Evolutionary conservation across 1,284 basidiomycete species (phyloP).

Genomic region (Naganishia sp.): DNA sequence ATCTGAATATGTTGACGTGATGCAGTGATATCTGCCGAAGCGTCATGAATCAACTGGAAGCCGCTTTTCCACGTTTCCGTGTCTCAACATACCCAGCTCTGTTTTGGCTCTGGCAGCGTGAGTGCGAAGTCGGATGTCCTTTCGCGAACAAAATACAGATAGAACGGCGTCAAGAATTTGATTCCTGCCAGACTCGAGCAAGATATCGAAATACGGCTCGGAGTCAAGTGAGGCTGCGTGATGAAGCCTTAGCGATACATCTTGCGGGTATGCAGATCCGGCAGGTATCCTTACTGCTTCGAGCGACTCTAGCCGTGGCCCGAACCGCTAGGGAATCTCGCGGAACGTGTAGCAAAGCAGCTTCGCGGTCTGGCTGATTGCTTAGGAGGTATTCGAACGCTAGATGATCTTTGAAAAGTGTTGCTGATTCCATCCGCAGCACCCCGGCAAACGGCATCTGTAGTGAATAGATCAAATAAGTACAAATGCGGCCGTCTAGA

Average conservation of each 20-base stretch:
- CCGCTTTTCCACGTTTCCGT: no score
- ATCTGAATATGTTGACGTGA: slow-evolving; percentile 15
- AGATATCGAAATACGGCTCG: slow-evolving; percentile 20
- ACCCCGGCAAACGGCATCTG: slow-evolving; percentile 37
- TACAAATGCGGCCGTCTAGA: neutral
- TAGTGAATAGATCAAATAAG: neutral
- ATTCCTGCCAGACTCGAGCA: slow-evolving; percentile 17
- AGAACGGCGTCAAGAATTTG: slow-evolving; percentile 4
- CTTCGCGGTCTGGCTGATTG: neutral
- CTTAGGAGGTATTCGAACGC: slow-evolving; percentile 18
- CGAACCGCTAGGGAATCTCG: slow-evolving; percentile 5
- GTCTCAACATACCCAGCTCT: neutral
- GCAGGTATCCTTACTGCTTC: slow-evolving; percentile 10
- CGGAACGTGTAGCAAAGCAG: slow-evolving; percentile 4
- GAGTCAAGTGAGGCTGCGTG: slow-evolving; percentile 5
- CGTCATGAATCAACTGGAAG: neutral
- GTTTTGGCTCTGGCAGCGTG: neutral
- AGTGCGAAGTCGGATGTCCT: slow-evolving; percentile 16
- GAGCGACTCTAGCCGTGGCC: slow-evolving; percentile 9
- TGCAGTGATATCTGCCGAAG: neutral
- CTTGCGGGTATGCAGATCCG: neutral
- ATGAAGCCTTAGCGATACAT: no score
- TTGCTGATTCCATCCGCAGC: slow-evolving; percentile 25
- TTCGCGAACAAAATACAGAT: neutral
- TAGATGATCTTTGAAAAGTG: slow-evolving; percentile 6